phyloP scores from a whole-genome alignment of 441 rosid genomes.

The Gossypium lobatum region DNA sequence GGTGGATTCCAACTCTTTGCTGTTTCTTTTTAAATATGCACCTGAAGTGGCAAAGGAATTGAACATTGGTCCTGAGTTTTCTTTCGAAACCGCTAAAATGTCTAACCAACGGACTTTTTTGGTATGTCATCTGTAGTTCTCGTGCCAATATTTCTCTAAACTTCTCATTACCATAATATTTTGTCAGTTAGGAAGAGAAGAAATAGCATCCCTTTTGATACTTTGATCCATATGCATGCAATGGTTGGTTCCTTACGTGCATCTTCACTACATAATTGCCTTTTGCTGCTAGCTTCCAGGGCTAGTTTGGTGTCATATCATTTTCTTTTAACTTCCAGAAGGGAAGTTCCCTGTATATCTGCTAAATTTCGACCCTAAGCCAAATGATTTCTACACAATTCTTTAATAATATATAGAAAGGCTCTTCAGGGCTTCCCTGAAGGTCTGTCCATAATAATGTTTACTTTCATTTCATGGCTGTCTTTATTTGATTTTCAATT shows the following conservation, averaged over 20 bases:
- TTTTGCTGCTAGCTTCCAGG: not conserved
- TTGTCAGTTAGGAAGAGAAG: not conserved
- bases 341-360: not conserved
- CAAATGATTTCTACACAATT: not conserved
- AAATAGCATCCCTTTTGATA: not conserved
- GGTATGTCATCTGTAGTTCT: slow-evolving; percentile 40
- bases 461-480: not conserved
- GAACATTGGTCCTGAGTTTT: slow-evolving; percentile 42
- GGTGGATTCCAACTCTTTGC: slow-evolving; percentile 76
- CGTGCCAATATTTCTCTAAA: not conserved
- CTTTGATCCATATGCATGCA: slow-evolving; percentile 8
- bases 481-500: not conserved
- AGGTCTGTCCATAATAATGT: not conserved
- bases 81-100: slow-evolving; percentile 36
- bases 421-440: not conserved
- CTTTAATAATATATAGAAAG: not conserved
- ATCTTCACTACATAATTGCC: not conserved
- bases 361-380: not conserved
- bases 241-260: not conserved
- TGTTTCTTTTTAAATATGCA: slow-evolving; percentile 61
- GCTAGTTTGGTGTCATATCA: not conserved
- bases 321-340: not conserved
- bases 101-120: slow-evolving; percentile 55
- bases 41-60: slow-evolving; percentile 66
- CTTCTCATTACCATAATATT: not conserved